These are phyloP conservation scores for Fusarium foetens DNA, from an alignment of 2,329 filamentous ascomycete species.

Conservation along the genomic window DNA sequence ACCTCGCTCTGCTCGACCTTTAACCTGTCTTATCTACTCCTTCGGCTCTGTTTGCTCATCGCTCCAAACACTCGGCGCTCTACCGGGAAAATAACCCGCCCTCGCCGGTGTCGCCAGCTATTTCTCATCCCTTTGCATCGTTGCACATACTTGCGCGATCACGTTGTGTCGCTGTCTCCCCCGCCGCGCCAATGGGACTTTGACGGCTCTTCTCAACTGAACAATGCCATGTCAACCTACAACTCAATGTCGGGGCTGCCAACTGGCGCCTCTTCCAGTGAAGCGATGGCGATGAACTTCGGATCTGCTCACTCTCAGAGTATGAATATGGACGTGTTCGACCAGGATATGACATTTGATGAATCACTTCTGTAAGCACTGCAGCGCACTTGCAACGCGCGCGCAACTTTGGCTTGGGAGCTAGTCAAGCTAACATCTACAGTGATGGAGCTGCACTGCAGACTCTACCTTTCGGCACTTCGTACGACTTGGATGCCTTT, in stretches of 20 bases:
- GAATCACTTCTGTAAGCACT: slow-evolving; percentile 63
- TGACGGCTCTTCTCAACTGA: slow-evolving; percentile 47
- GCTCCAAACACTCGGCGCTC: slow-evolving; percentile 22
- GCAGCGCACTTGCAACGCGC: slow-evolving; percentile 21
- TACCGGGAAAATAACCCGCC: neutral
- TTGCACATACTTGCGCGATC: slow-evolving; percentile 31
- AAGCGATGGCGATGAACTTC: slow-evolving; percentile 59
- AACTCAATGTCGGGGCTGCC: slow-evolving; percentile 65
- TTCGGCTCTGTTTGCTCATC: slow-evolving; percentile 28
- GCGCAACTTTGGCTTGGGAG: slow-evolving; percentile 8
- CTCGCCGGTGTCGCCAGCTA: slow-evolving; percentile 11
- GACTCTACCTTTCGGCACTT: slow-evolving; percentile 64
- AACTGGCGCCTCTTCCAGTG: slow-evolving; percentile 56
- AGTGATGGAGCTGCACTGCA: slow-evolving; percentile 51
- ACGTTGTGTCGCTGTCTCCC: slow-evolving; percentile 32
- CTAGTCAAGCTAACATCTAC: slow-evolving; percentile 29
- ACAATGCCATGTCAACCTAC: slow-evolving; percentile 67
- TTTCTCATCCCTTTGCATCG: slow-evolving; percentile 6
- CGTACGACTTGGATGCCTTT: slow-evolving; percentile 70
- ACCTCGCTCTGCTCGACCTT: slow-evolving; percentile 1
- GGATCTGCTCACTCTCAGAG: slow-evolving; percentile 47
- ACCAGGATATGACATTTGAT: slow-evolving; percentile 64
- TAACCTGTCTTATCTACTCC: neutral
- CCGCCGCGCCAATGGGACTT: slow-evolving; percentile 43
- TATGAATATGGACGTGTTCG: slow-evolving; percentile 62